These are phyloP conservation scores for Fagus sylvatica DNA, from an alignment of 306 rosid genomes.

Conservation along the genomic window DNA sequence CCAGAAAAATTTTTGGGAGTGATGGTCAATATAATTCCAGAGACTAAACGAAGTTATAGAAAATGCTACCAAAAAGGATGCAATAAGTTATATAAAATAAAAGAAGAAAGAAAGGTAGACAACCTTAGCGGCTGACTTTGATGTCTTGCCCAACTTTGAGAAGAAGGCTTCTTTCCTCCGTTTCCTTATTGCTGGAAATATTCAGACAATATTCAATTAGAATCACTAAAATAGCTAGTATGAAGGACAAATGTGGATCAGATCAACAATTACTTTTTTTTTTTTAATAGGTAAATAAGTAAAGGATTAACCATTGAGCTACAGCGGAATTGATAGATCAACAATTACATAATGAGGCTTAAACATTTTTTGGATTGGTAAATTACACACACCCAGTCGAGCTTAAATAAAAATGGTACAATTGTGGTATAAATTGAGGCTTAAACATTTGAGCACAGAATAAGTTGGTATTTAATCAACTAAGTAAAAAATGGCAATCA, in stretches of 20 bases:
- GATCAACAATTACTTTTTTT: too few relatives aligned
- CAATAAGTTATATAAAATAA: neutral
- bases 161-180: slow-evolving; percentile 86
- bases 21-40: neutral
- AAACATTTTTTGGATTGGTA: too few relatives aligned
- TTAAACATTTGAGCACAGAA: neutral
- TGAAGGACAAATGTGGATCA: neutral
- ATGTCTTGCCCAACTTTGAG: slow-evolving; percentile 69
- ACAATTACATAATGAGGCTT: too few relatives aligned
- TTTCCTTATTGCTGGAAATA: slow-evolving; percentile 62
- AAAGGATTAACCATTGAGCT: too few relatives aligned
- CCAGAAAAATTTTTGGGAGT: neutral
- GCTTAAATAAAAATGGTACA: too few relatives aligned
- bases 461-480: neutral
- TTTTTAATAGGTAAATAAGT: too few relatives aligned
- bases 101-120: neutral
- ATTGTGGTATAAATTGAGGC: neutral
- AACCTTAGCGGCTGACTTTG: slow-evolving; percentile 45
- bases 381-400: too few relatives aligned
- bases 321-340: too few relatives aligned
- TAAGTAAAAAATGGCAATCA: neutral
- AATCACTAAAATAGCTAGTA: neutral
- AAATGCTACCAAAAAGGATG: neutral
- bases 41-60: neutral
- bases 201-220: slow-evolving; percentile 14